Conservation (phyloP, 768 basidiomycete genomes). For the Phaeotremella fagi region DNA sequence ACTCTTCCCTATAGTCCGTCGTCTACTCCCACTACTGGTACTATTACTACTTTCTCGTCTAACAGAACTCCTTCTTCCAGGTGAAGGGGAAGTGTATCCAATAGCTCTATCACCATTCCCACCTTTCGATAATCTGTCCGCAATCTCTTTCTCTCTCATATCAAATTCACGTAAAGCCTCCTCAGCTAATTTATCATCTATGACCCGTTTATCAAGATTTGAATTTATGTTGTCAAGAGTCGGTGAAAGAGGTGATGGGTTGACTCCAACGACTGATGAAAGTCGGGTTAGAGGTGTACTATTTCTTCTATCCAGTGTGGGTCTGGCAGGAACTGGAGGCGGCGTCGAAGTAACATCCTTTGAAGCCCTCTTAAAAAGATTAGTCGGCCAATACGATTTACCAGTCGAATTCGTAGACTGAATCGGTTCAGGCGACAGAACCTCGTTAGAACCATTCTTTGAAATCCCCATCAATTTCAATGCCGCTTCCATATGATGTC, state of each 20-base stretch:
- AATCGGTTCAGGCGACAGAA: not conserved
- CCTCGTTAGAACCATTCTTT: constrained; percentile 26
- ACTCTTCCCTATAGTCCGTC: constrained; percentile 20
- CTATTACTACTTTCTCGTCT: constrained; percentile 2
- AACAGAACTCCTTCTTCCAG: not conserved
- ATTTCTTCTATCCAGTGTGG: constrained; percentile 48
- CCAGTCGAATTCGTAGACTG: constrained; percentile 53
- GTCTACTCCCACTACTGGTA: not conserved
- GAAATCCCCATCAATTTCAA: constrained; percentile 89
- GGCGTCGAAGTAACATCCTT: no score
- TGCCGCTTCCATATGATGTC: constrained; percentile 80
- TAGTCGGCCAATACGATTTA: constrained; percentile 49
- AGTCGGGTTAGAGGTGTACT: constrained; percentile 52
- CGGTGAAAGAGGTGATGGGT: constrained; percentile 43
- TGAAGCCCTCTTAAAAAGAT: constrained; percentile 63
- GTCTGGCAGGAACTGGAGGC: not conserved
- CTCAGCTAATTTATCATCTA: constrained; percentile 74
- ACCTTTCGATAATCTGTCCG: constrained; percentile 72
- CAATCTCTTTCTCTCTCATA: constrained; percentile 66
- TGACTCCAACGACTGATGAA: constrained; percentile 55
- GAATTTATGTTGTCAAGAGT: constrained; percentile 52
- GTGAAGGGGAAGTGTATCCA: constrained; percentile 4
- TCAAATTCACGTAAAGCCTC: constrained; percentile 72
- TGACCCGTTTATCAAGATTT: constrained; percentile 58
- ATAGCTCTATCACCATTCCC: constrained; percentile 46